These are phyloP conservation scores for Vicia sativa DNA, from an alignment of 306 rosid genomes.

Conservation along the genomic window DNA sequence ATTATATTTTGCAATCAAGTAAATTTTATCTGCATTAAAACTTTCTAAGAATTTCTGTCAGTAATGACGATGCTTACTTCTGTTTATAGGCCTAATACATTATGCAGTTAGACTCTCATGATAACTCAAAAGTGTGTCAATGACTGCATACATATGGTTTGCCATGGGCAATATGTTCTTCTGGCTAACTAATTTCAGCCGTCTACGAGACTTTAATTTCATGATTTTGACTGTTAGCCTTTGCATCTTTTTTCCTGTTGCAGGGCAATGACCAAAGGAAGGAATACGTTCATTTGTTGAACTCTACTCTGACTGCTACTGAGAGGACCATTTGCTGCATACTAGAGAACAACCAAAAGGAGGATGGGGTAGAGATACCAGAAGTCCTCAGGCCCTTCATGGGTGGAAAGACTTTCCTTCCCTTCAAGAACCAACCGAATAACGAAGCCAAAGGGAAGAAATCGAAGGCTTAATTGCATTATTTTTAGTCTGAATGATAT, in stretches of 20 bases:
- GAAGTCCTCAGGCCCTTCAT: slow-evolving; percentile 67
- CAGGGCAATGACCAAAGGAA: slow-evolving; percentile 86
- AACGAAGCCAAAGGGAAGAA: slow-evolving; percentile 94
- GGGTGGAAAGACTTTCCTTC: slow-evolving; percentile 81
- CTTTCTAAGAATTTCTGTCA: slow-evolving; percentile 20
- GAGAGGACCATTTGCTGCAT: slow-evolving; percentile 96
- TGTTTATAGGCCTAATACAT: slow-evolving; percentile 2
- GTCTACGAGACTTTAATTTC: neutral
- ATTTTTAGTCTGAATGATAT: slow-evolving; percentile 40
- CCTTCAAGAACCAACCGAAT: slow-evolving; percentile 69
- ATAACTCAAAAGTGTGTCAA: neutral
- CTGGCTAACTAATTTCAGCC: slow-evolving; percentile 5
- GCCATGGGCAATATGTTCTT: neutral
- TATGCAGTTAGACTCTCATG: slow-evolving; percentile 6
- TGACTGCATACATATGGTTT: neutral
- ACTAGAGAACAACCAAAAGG: slow-evolving; percentile 91
- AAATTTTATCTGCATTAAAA: neutral
- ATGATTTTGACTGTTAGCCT: slow-evolving; percentile 31
- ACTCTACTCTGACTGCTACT: slow-evolving; percentile 95
- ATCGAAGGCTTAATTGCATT: slow-evolving; percentile 81
- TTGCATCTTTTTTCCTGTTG: slow-evolving; percentile 31
- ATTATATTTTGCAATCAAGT: slow-evolving; percentile 1
- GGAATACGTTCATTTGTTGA: slow-evolving; percentile 83
- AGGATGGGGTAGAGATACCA: slow-evolving; percentile 86
- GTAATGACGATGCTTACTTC: slow-evolving; percentile 9